Evolutionary conservation across 495 filamentous ascomycete species (phyloP), one percentile per base, ranked within the genome.

Genomic region (Mycothermus thermophilus): DNA sequence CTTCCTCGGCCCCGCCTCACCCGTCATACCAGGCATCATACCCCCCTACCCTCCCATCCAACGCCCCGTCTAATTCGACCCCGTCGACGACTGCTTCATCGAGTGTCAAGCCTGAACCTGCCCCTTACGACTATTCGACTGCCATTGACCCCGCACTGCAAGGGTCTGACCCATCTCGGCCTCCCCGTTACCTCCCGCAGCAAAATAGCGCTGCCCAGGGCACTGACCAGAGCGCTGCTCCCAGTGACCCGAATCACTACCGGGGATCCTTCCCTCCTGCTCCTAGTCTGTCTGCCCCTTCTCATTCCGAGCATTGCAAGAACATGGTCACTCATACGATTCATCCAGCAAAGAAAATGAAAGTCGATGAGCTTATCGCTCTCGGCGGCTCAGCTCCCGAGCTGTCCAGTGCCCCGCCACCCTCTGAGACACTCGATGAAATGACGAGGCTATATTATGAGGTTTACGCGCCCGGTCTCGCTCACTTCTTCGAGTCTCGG

Each of bases 91-190:
- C 59, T 23, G 45, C 60, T 65, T 42, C 76, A 67, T 44, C 74
- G 65, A 44, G 71, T 69, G 25, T 66, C 63, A 52, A 77, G 61
- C 34, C 71, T 69, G 58, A 74, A 62, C 14, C 49, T 18, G 39
- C 31, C 13, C n/a, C n/a, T n/a, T 86, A 79, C 57, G 75, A 79
- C 42, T 83, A 82, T 59, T 61, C 67, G 38, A 56, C 71, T 37
- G 63, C 77, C 35, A 76, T 93, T 48, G 86, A 95, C 55, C 80
- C 81, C 37, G 74, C 81, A 12, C 63, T 92, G 39, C 74, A 77
- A 41, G 59, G 22, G 22, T 25, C 22, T 25, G 6, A 6, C 22
- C 6, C 6, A 11, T 25, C 22, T 25, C 57, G 56, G 32, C 44
- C 54, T 20, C 48, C 58, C 38, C 54, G 59, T 38, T 61, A 58